These are phyloP conservation scores for Parmelia sp. DNA, from an alignment of 495 filamentous ascomycete species.

Conservation along the genomic window DNA sequence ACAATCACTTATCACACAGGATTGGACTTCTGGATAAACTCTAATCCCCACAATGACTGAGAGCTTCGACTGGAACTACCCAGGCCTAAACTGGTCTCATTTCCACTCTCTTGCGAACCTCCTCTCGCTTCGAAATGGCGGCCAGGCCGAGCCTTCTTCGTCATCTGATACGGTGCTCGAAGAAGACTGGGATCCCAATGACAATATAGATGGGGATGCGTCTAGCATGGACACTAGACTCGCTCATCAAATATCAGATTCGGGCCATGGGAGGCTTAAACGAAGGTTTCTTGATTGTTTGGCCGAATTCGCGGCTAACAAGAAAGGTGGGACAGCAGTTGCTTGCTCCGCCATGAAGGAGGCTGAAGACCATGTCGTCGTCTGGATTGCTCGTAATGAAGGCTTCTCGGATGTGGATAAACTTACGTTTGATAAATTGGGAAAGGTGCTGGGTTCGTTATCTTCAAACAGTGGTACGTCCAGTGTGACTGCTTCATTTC, in stretches of 20 bases:
- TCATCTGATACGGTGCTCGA: slow-evolving; percentile 28
- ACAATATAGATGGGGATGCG: slow-evolving; percentile 25
- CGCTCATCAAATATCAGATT: slow-evolving; percentile 32
- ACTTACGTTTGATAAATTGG: slow-evolving; percentile 26
- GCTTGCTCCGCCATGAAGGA: slow-evolving; percentile 27
- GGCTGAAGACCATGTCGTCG: slow-evolving; percentile 28
- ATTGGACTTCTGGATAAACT: slow-evolving; percentile 21
- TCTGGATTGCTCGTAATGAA: slow-evolving; percentile 31
- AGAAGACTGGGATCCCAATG: slow-evolving; percentile 27
- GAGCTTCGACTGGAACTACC: slow-evolving; percentile 31
- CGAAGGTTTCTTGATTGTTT: slow-evolving; percentile 31
- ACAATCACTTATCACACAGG: not conserved
- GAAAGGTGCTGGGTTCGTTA: slow-evolving; percentile 23
- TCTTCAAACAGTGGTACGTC: slow-evolving; percentile 27
- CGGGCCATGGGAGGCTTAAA: slow-evolving; percentile 30
- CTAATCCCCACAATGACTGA: slow-evolving; percentile 29
- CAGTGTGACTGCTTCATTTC: slow-evolving; percentile 18
- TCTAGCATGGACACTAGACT: slow-evolving; percentile 27
- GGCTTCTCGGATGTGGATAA: slow-evolving; percentile 29
- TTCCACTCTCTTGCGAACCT: slow-evolving; percentile 31
- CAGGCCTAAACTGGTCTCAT: slow-evolving; percentile 30
- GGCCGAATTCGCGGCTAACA: slow-evolving; percentile 31
- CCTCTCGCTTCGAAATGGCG: slow-evolving; percentile 32
- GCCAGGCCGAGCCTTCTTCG: slow-evolving; percentile 30
- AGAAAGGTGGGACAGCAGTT: slow-evolving; percentile 31